Evolutionary conservation across 208 protist genomes (phyloP), one percentile per base, ranked within the genome.

Genomic region (Trypanosoma lewisi): DNA sequence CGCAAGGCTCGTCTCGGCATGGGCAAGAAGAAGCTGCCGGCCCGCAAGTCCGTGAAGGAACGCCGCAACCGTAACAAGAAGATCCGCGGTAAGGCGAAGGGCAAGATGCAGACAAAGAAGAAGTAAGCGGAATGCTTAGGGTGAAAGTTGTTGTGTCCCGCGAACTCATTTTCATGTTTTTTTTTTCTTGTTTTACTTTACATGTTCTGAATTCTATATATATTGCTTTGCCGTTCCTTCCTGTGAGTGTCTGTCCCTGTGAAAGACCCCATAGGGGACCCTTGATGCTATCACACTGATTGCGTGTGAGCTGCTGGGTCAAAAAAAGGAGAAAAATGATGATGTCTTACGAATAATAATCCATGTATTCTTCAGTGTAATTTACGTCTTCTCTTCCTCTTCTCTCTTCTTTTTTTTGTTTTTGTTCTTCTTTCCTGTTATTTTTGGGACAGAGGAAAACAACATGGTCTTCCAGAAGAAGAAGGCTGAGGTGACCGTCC

Each of bases 41-140:
- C 95, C 34, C 94, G 98, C 75, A 99, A 99, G 94, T 96, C 96
- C 63, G 78, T 96, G 67, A 99, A 99, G 93, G 98, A 99, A 82
- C 90, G 95, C 76, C 99, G 98, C 95, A 99, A 99, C 96, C 88
- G 97, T 66, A 86, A 89, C 79, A 99, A 99, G 94, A 99, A 99
- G 96, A 72, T 98, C 63, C 94, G 97, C 81, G 97, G 97, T 54
- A 93, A 94, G 83, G 95, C 96, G 80, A 98, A 98, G 92, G 84
- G 80, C 65, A 97, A 97, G 84, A 75, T 77, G 66, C 73, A 78
- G 69, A 67, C 78, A 59, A 93, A 91, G 83, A 97, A 96, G 87
- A 97, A 96, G 84, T 95, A 96, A 93, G 25, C 34, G 16, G 23
- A 25, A 36, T 19, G 21, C 12, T 31, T 4, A 21, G 5, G 4